Percentiles rank a stretch among this genome's conserved stretches.
These are phyloP conservation scores for Diutina catenulata DNA, from an alignment of 1,139 yeast genomes.

Conservation along the genomic window DNA sequence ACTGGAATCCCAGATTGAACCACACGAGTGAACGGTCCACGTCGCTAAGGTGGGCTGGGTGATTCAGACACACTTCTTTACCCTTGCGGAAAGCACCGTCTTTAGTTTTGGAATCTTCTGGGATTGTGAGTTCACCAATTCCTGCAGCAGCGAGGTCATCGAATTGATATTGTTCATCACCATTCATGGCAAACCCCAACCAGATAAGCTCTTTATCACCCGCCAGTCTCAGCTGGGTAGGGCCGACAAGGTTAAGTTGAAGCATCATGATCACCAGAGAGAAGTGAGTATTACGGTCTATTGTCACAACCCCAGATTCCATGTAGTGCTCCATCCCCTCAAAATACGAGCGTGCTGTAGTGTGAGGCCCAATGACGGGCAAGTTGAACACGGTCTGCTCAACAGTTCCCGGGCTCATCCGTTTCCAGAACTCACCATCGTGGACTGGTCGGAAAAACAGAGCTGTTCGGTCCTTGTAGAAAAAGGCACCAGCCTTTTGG, in stretches of 20 bases:
- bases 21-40: conserved; percentile 9
- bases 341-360: conserved; percentile 21
- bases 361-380: conserved; percentile 20
- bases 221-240: conserved; percentile 9
- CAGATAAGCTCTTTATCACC: conserved; percentile 13
- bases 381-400: conserved; percentile 23
- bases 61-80: conserved; percentile 24
- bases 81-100: background rate
- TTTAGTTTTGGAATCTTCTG: conserved; percentile 3
- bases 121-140: conserved; percentile 31
- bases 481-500: conserved; percentile 26
- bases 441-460: conserved; percentile 13
- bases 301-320: conserved; percentile 41
- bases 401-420: conserved; percentile 26
- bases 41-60: conserved; percentile 23
- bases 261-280: conserved; percentile 31
- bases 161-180: conserved; percentile 10
- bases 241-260: conserved; percentile 26
- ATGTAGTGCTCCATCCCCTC: conserved; percentile 30
- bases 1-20: conserved; percentile 11
- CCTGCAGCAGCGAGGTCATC: conserved; percentile 21
- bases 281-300: conserved; percentile 30
- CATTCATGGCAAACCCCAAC: conserved; percentile 9
- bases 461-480: conserved; percentile 38
- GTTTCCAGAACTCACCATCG: conserved; percentile 13